Base-by-base conservation (phyloP, 2,329 filamentous ascomycete species). In the Coniella vitis region DNA sequence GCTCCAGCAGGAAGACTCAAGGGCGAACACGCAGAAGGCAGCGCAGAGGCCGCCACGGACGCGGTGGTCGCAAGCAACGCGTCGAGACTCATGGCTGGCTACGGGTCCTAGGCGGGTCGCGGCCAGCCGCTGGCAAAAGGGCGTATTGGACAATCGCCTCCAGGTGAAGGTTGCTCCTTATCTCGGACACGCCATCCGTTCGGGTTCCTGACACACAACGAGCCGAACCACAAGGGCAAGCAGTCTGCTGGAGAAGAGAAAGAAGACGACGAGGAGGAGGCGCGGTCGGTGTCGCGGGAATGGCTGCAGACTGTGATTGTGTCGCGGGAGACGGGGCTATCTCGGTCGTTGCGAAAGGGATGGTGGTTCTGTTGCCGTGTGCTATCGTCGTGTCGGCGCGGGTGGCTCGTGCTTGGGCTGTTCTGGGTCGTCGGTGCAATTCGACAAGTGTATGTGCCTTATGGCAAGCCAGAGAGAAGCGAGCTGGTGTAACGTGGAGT, bases 1-100 rank as follows among this genome's bases (percentile, higher is more conserved):
- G 71, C 73, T 49, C 65, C 65, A 45, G 67, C 66, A 3, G 73
- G 70, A 29, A 76, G 62, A 48, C 69, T 63, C 47, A 60, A 29
- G 9, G 47, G 47, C n/a, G 51, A 44, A 39, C 61, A 61, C 43
- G 45, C 45, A 32, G 54, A 56, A 46, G 36, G 47, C 49, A 49
- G 45, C 36, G 49, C 45, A 46, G 47, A 21, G 19, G 56, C 41
- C 35, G 56, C 41, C 35, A 55, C 49, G 41, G 38, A 35, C n/a
- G 56, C 51, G 21, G 56, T 45, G 44, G 44, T 52, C 35, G 56
- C 31, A 29, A 58, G 49, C 19, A 60, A 40, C 49, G 59, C 56
- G 19, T 55, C 55, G 29, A 51, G 38, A 44, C 57, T 57, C 60
- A 63, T 63, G 56, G 47, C 49, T 55, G 53, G 48, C 49, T 16